These are phyloP conservation scores for Ceratocystis alfenasii DNA, from an alignment of 2,329 filamentous ascomycete species.

Conservation along the genomic window DNA sequence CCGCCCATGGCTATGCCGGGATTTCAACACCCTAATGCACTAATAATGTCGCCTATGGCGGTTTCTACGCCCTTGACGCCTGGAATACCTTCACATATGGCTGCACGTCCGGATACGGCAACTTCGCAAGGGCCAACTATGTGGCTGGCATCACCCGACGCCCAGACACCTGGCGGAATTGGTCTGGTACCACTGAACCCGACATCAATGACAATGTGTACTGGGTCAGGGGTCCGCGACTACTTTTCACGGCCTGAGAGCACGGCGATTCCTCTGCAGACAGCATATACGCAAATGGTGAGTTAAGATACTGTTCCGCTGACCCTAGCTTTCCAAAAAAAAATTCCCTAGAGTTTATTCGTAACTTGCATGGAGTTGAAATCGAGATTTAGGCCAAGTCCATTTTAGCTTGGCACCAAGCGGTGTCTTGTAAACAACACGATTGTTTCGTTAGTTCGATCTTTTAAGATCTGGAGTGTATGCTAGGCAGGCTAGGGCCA, in stretches of 20 bases:
- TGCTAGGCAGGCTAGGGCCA: background rate
- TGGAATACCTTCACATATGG: background rate
- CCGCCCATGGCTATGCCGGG: background rate
- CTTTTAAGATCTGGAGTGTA: background rate
- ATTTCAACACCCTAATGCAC: background rate
- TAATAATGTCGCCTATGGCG: background rate
- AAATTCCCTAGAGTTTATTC: background rate
- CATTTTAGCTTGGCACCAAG: background rate
- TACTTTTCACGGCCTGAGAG: conserved; percentile 2
- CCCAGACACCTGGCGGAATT: background rate
- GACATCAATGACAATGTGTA: conserved; percentile 8
- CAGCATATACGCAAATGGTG: conserved; percentile 2
- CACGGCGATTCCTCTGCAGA: background rate
- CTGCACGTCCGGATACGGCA: background rate
- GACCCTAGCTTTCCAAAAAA: too few relatives aligned
- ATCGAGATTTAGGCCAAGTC: background rate
- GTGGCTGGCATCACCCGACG: conserved; percentile 1
- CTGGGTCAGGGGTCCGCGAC: background rate
- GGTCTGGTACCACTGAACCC: background rate
- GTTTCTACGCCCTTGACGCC: background rate
- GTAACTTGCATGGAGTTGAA: background rate
- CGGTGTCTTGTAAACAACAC: background rate
- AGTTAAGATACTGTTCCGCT: background rate
- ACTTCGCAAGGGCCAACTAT: conserved; percentile 2
- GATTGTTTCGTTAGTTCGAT: background rate